Evolutionary conservation across 441 rosid genomes (phyloP).

Genomic region (Syzygium syzygioides): DNA sequence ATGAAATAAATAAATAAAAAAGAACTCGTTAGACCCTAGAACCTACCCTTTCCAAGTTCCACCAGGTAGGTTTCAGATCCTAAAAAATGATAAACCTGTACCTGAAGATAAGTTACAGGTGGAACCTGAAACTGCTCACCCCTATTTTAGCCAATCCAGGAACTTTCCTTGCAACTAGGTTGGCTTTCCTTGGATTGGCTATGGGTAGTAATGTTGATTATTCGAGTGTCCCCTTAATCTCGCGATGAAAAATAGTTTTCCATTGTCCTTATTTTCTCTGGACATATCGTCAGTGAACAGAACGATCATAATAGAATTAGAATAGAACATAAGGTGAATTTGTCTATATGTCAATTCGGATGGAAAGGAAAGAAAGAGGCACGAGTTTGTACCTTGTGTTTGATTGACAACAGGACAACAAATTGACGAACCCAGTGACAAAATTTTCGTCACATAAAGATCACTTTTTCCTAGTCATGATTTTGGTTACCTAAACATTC

Average conservation of each 20-base stretch:
- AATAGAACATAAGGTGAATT: background rate
- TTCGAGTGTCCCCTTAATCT: background rate
- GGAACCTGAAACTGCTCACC: no score
- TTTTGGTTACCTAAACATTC: background rate
- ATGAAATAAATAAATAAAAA: no score
- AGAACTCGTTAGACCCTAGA: no score
- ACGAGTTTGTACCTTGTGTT: background rate
- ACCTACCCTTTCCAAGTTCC: no score
- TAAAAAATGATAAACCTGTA: no score
- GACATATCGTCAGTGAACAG: background rate
- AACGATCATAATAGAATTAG: background rate
- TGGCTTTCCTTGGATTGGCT: background rate
- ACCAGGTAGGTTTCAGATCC: rapidly evolving
- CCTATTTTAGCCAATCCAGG: background rate
- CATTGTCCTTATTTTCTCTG: background rate
- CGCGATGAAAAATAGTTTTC: background rate
- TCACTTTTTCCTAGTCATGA: background rate
- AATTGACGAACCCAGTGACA: background rate
- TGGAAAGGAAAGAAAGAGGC: background rate
- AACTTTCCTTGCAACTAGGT: background rate
- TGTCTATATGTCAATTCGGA: background rate
- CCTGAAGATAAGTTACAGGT: no score
- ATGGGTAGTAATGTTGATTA: background rate
- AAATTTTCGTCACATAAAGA: background rate
- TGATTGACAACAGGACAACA: background rate